Conservation (phyloP, 352 stramenopile species). For the Aphanomyces invadans region DNA sequence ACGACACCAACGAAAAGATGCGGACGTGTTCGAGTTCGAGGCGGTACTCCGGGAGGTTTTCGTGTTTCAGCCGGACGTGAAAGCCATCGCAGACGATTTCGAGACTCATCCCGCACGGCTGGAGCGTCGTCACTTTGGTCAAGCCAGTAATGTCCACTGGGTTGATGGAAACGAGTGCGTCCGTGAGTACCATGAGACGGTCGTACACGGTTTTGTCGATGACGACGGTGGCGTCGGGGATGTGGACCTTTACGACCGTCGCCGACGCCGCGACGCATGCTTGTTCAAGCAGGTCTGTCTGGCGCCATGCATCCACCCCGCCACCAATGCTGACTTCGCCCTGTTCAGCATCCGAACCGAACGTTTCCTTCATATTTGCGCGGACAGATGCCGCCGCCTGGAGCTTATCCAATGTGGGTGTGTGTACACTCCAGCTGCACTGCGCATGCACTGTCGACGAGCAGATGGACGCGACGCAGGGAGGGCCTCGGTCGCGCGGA, state of each 20-base stretch:
- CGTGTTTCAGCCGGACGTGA: neutral
- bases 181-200: constrained; percentile 76
- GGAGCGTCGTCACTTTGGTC: constrained; percentile 58
- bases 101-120: constrained; percentile 71
- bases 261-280: constrained; percentile 44
- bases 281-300: constrained; percentile 50
- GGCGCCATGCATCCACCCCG: constrained; percentile 4
- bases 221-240: constrained; percentile 46
- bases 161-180: constrained; percentile 81
- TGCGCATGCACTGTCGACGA: neutral
- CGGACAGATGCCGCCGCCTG: neutral
- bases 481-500: neutral
- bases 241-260: constrained; percentile 48
- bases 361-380: constrained; percentile 17
- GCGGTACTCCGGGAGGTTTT: constrained; percentile 38
- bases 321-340: constrained; percentile 13
- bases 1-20: constrained; percentile 83
- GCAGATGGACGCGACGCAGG: constrained; percentile 3
- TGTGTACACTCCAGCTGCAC: constrained; percentile 8
- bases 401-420: constrained; percentile 10
- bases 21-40: constrained; percentile 67
- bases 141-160: constrained; percentile 77
- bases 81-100: constrained; percentile 31
- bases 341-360: constrained; percentile 15
- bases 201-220: constrained; percentile 64